These are phyloP conservation scores for Mycena olivaceomarginata DNA, from an alignment of 768 basidiomycete species.

Conservation along the genomic window DNA sequence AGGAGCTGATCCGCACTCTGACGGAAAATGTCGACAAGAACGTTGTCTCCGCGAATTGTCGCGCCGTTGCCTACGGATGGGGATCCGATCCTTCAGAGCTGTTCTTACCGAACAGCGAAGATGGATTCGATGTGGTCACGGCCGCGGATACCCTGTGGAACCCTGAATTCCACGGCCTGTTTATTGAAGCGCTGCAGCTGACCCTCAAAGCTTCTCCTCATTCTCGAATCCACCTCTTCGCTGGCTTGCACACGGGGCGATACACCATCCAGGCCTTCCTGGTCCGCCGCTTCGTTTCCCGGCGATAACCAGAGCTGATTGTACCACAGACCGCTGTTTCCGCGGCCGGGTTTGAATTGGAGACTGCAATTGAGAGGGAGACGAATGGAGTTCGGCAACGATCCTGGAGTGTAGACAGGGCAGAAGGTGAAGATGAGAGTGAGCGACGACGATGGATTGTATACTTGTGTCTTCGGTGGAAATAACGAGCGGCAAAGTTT, in stretches of 20 bases:
- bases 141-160: constrained; percentile 91
- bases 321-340: constrained; percentile 49
- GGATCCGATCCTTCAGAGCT: constrained; percentile 67
- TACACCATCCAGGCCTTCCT: constrained; percentile 83
- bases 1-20: constrained; percentile 73
- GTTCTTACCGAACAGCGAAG: constrained; percentile 48
- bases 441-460: constrained; percentile 84
- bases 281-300: constrained; percentile 11
- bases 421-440: constrained; percentile 76
- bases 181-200: constrained; percentile 70
- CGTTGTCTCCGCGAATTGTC: constrained; percentile 66
- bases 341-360: constrained; percentile 65
- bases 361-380: constrained; percentile 69
- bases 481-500: constrained; percentile 9
- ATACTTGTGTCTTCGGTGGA: constrained; percentile 78
- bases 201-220: constrained; percentile 65
- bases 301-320: not conserved
- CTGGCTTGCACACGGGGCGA: constrained; percentile 85
- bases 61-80: constrained; percentile 79
- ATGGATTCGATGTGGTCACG: constrained; percentile 80
- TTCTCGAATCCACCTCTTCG: constrained; percentile 79
- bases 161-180: constrained; percentile 71
- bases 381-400: constrained; percentile 61
- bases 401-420: constrained; percentile 71
- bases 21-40: constrained; percentile 75